phyloP scores from a whole-genome alignment of 441 rosid species.

The Theobroma grandiflorum region DNA sequence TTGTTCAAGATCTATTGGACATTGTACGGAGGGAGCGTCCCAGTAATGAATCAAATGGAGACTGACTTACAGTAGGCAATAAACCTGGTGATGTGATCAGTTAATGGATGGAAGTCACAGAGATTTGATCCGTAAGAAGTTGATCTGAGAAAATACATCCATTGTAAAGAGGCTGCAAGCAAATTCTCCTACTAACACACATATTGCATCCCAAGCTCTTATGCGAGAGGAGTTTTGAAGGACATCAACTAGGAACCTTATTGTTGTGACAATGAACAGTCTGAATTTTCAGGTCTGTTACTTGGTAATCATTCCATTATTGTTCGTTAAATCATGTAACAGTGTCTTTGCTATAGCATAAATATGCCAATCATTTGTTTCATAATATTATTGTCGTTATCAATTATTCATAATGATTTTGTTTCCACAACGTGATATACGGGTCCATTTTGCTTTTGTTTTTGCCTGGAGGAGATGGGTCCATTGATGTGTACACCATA shows the following conservation, averaged over 20 bases:
- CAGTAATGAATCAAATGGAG: conserved; percentile 51
- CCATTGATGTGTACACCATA: background rate
- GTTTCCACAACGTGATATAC: conserved; percentile 23
- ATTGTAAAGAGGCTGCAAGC: conserved; percentile 31
- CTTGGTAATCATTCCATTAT: conserved; percentile 31
- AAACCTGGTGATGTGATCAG: conserved; percentile 26
- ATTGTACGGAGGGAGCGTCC: conserved; percentile 80
- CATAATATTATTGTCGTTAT: conserved; percentile 35
- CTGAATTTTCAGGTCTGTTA: conserved; percentile 33
- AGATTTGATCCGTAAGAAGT: conserved; percentile 21
- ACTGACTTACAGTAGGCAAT: conserved; percentile 30
- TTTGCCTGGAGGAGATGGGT: background rate
- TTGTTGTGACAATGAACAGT: conserved; percentile 21
- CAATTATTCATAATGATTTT: conserved; percentile 47
- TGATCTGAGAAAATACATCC: conserved; percentile 13
- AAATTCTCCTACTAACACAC: conserved; percentile 28
- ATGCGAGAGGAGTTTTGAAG: conserved; percentile 11
- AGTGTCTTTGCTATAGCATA: conserved; percentile 24
- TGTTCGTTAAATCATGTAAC: conserved; percentile 35
- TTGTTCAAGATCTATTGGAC: conserved; percentile 89
- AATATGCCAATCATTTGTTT: conserved; percentile 44
- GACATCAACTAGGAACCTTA: conserved; percentile 4
- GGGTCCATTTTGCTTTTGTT: no score
- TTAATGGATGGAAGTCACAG: conserved; percentile 23
- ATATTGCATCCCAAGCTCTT: conserved; percentile 24